Conservation (phyloP, 192 early-diverging fungal genomes). For the Cladochytrium replicatum region DNA sequence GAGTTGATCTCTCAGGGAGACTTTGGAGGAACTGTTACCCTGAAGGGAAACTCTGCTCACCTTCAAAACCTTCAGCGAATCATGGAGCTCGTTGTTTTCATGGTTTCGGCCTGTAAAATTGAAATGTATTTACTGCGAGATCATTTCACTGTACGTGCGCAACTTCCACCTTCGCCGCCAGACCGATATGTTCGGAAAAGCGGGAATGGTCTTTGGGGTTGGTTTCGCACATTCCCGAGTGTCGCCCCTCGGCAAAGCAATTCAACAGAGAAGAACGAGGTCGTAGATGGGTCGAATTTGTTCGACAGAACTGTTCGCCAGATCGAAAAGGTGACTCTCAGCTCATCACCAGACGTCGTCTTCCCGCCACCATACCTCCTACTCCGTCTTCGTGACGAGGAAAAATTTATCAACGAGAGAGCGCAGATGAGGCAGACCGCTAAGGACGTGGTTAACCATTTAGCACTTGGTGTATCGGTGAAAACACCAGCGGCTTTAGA, state of each 20-base stretch:
- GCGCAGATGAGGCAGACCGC: too few relatives aligned
- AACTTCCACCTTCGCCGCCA: not conserved
- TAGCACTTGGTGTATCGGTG: too few relatives aligned
- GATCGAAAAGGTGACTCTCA: conserved; percentile 18
- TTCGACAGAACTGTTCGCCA: conserved; percentile 20
- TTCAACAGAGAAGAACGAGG: not conserved
- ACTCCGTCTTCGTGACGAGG: conserved; percentile 16
- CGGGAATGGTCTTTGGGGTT: not conserved
- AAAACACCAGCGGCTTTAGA: too few relatives aligned
- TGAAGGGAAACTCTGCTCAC: conserved; percentile 11
- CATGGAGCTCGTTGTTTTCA: conserved; percentile 22
- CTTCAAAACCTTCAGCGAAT: conserved; percentile 19
- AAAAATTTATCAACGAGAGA: conserved; percentile 3
- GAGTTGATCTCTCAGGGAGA: too few relatives aligned
- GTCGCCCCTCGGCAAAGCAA: not conserved
- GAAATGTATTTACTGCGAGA: conserved; percentile 25
- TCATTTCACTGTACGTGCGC: conserved; percentile 15
- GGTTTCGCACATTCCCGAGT: not conserved
- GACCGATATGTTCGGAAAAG: too few relatives aligned
- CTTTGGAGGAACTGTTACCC: not conserved
- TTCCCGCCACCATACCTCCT: conserved; percentile 21
- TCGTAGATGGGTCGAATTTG: conserved; percentile 6
- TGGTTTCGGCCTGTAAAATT: conserved; percentile 23
- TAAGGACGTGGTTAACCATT: too few relatives aligned
- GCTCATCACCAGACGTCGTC: conserved; percentile 13